Percentiles rank a stretch among this genome's conserved stretches.
Evolutionary conservation across 352 stramenopile species (phyloP).

Genomic region (Globisporangium carolinianum): DNA sequence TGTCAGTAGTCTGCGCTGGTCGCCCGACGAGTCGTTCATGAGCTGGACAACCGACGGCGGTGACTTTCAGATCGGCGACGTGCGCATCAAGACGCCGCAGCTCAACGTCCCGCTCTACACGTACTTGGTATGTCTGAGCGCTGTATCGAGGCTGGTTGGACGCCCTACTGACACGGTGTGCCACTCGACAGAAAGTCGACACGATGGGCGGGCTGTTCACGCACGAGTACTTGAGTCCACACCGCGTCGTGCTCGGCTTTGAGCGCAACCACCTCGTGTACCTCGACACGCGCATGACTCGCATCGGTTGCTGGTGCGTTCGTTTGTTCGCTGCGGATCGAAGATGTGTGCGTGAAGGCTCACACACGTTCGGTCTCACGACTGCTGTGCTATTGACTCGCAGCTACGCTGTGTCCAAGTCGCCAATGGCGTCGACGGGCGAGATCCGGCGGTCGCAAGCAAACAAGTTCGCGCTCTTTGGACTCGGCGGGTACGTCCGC

Average conservation of each 20-base stretch:
- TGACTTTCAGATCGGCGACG: conserved; percentile 62
- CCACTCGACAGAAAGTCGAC: conserved; percentile 22
- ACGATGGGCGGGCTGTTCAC: conserved; percentile 54
- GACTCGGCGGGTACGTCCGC: conserved; percentile 38
- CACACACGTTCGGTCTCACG: no score
- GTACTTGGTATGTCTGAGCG: conserved; percentile 16
- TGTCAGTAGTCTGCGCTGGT: conserved; percentile 75
- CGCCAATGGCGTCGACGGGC: conserved; percentile 32
- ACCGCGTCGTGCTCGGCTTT: conserved; percentile 60
- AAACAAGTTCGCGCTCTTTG: conserved; percentile 55
- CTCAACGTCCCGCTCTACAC: conserved; percentile 29
- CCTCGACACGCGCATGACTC: conserved; percentile 57
- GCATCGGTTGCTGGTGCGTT: conserved; percentile 34
- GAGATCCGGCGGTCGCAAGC: conserved; percentile 50
- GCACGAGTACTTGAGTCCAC: conserved; percentile 56
- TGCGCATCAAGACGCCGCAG: conserved; percentile 26
- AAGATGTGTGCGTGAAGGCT: not conserved
- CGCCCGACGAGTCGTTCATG: conserved; percentile 30
- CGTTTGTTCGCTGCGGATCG: not conserved
- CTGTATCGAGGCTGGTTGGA: not conserved
- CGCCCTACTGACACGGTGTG: not conserved
- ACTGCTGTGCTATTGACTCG: not conserved
- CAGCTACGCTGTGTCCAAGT: conserved; percentile 47
- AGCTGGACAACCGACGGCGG: conserved; percentile 82
- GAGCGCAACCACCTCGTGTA: conserved; percentile 52